These are phyloP conservation scores for Phytophthora boehmeriae DNA, from an alignment of 352 stramenopile species.

Conservation along the genomic window DNA sequence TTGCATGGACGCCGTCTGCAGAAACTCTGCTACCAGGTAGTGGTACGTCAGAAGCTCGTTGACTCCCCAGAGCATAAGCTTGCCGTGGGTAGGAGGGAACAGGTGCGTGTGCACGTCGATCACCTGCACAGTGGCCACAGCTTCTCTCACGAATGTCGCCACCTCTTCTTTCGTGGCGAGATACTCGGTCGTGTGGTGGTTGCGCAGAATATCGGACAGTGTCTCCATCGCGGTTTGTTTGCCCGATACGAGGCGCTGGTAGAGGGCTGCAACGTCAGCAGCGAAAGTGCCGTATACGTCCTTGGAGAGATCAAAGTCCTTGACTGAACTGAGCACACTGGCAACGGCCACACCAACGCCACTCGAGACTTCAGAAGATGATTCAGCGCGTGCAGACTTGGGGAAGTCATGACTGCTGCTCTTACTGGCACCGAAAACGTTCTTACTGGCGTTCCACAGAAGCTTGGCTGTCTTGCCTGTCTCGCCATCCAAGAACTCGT, in stretches of 20 bases:
- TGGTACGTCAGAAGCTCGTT: slow-evolving; percentile 96
- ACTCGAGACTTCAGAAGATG: slow-evolving; percentile 34
- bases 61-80: slow-evolving; percentile 93
- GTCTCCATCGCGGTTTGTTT: slow-evolving; percentile 45
- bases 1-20: slow-evolving; percentile 84
- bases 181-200: slow-evolving; percentile 49
- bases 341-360: slow-evolving; percentile 41
- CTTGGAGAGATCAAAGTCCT: slow-evolving; percentile 49
- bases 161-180: slow-evolving; percentile 38
- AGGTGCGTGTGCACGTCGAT: slow-evolving; percentile 92
- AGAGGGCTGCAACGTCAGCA: slow-evolving; percentile 51
- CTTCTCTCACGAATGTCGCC: slow-evolving; percentile 39
- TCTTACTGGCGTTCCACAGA: slow-evolving; percentile 25
- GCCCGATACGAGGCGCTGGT: slow-evolving; percentile 55
- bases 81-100: slow-evolving; percentile 90
- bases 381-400: slow-evolving; percentile 31
- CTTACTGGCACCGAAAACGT: slow-evolving; percentile 41
- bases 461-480: slow-evolving; percentile 25
- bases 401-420: slow-evolving; percentile 43
- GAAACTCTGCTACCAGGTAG: slow-evolving; percentile 95
- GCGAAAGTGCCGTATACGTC: slow-evolving; percentile 48
- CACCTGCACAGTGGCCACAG: slow-evolving; percentile 38
- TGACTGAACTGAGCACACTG: slow-evolving; percentile 40
- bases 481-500: slow-evolving; percentile 60
- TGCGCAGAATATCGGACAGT: slow-evolving; percentile 41